phyloP scores from a whole-genome alignment of 345 rosid species.

The Pistacia vera region DNA sequence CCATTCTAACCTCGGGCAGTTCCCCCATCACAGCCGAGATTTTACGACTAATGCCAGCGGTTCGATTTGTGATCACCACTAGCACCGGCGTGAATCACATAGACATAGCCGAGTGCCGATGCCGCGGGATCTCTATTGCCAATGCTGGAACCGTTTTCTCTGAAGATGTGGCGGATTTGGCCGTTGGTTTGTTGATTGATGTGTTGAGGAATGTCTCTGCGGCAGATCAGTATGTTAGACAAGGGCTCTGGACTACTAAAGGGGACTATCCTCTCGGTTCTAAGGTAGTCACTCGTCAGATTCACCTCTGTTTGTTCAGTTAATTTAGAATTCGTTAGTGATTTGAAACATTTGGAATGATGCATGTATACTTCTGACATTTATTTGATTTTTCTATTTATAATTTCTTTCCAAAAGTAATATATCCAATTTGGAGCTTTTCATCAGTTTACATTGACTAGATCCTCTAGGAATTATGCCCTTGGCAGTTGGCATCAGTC shows the following conservation, averaged over 20 bases:
- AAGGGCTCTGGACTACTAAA: constrained; percentile 39
- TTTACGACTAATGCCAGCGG: constrained; percentile 44
- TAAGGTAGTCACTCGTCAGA: constrained; percentile 37
- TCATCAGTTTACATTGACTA: neutral
- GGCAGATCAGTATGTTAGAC: constrained; percentile 46
- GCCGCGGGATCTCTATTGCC: constrained; percentile 53
- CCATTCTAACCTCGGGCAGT: constrained; percentile 35
- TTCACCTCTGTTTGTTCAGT: neutral
- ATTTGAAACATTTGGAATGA: neutral
- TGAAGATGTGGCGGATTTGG: constrained; percentile 59
- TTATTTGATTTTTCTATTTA: neutral
- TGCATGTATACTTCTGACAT: neutral
- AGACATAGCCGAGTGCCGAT: constrained; percentile 57
- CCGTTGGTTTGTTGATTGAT: constrained; percentile 58
- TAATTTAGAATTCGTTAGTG: neutral
- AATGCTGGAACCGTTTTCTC: constrained; percentile 30
- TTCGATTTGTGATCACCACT: constrained; percentile 48
- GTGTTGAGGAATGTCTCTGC: constrained; percentile 57
- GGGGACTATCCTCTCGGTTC: constrained; percentile 47
- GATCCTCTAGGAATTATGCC: neutral
- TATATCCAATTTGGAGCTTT: neutral
- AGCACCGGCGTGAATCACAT: constrained; percentile 60
- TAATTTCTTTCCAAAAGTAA: neutral
- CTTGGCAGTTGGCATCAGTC: too few species aligned
- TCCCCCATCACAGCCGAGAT: constrained; percentile 30